These are phyloP conservation scores for Ogataea parapolymorpha DNA, from an alignment of 805 yeast species.

Conservation along the genomic window DNA sequence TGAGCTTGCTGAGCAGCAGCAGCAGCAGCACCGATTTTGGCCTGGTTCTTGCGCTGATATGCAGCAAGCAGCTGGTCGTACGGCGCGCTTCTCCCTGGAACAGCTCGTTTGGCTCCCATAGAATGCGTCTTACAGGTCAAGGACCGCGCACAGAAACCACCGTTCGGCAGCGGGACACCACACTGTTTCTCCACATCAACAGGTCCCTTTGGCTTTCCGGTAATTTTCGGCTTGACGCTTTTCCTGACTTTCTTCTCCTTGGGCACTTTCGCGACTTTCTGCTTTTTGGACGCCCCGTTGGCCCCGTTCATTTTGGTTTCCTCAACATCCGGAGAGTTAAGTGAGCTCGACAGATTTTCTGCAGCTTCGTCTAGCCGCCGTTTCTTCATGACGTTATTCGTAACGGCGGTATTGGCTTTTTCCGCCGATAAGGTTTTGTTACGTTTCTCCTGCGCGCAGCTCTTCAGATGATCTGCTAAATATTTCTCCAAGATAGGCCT, in stretches of 20 bases:
- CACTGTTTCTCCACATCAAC: constrained; percentile 93
- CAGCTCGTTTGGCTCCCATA: constrained; percentile 97
- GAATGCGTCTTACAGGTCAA: constrained; percentile 97
- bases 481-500: constrained; percentile 40
- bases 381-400: constrained; percentile 24
- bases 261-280: constrained; percentile 20
- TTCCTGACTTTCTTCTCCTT: constrained; percentile 35
- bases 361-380: constrained; percentile 25
- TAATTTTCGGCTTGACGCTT: constrained; percentile 36
- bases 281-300: constrained; percentile 14
- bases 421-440: constrained; percentile 13
- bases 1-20: constrained; percentile 76
- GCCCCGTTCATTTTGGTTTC: constrained; percentile 3
- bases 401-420: constrained; percentile 9
- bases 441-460: constrained; percentile 36
- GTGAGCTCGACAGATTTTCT: constrained; percentile 28
- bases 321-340: constrained; percentile 17
- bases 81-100: constrained; percentile 87
- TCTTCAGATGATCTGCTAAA: constrained; percentile 37
- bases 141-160: constrained; percentile 95
- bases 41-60: constrained; percentile 90
- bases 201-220: constrained; percentile 68
- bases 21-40: constrained; percentile 78
- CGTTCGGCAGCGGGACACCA: constrained; percentile 90
- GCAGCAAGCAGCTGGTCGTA: constrained; percentile 85